These are phyloP conservation scores for Pythium scleroteichum DNA, from an alignment of 352 stramenopile species.

Conservation along the genomic window DNA sequence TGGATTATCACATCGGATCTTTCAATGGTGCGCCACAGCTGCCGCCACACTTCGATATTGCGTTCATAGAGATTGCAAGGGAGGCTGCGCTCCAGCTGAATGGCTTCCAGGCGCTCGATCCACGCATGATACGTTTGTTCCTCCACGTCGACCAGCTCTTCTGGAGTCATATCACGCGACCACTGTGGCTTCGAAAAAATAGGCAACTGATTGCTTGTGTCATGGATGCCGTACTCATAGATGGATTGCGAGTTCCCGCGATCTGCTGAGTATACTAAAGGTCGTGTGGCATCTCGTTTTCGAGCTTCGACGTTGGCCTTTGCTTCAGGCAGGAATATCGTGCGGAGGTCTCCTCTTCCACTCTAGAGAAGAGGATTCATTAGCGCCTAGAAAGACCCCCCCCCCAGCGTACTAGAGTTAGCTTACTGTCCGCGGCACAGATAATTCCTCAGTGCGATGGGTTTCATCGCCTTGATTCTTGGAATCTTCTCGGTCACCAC, in stretches of 20 bases:
- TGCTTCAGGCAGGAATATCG: slow-evolving; percentile 66
- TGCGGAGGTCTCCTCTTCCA: slow-evolving; percentile 59
- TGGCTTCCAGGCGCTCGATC: slow-evolving; percentile 38
- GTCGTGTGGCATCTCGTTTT: slow-evolving; percentile 69
- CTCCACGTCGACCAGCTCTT: slow-evolving; percentile 62
- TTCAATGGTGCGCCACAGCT: slow-evolving; percentile 83
- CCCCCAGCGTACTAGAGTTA: not conserved
- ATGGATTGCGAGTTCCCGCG: slow-evolving; percentile 73
- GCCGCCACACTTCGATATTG: slow-evolving; percentile 81
- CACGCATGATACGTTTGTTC: slow-evolving; percentile 56
- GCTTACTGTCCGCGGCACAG: not conserved
- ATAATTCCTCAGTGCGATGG: no score
- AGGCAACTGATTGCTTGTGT: slow-evolving; percentile 54
- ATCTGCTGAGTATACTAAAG: slow-evolving; percentile 57
- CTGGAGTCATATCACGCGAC: slow-evolving; percentile 61
- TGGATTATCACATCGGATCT: slow-evolving; percentile 77
- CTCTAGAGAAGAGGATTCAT: slow-evolving; percentile 13
- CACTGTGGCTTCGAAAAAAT: slow-evolving; percentile 69
- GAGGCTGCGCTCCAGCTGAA: slow-evolving; percentile 21
- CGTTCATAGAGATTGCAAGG: slow-evolving; percentile 75
- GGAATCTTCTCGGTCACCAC: slow-evolving; percentile 13
- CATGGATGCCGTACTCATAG: slow-evolving; percentile 63
- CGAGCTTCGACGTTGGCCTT: slow-evolving; percentile 56
- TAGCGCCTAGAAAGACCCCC: no score
- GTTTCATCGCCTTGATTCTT: no score